Evolutionary conservation across 768 basidiomycete species (phyloP).

Genomic region (Phaeotremella skinneri): DNA sequence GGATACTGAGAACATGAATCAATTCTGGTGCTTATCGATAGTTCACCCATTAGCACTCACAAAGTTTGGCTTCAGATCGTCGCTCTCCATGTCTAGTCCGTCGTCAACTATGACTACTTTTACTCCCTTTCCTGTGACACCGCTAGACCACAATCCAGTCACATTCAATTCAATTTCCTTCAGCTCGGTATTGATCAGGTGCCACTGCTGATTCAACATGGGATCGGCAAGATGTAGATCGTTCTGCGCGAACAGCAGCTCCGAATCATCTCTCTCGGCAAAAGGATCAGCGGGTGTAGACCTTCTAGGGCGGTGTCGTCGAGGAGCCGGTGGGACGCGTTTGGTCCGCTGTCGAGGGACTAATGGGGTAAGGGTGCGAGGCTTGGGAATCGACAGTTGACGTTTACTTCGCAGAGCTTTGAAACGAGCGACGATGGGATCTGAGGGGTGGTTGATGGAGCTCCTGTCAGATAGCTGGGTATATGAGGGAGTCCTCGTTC

Average conservation of each 20-base stretch:
- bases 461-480: background rate
- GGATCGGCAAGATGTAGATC: conserved; percentile 73
- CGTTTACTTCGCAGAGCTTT: conserved; percentile 9
- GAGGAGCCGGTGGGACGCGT: conserved; percentile 35
- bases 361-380: conserved; percentile 41
- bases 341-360: conserved; percentile 47
- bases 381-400: background rate
- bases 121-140: conserved; percentile 80
- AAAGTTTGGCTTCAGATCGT: conserved; percentile 86
- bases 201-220: conserved; percentile 83
- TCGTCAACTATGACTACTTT: conserved; percentile 90
- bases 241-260: conserved; percentile 56
- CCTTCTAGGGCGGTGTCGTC: background rate
- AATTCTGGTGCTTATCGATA: background rate
- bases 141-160: conserved; percentile 86
- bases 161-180: conserved; percentile 80
- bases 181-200: conserved; percentile 80
- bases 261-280: conserved; percentile 23
- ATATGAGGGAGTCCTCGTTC: conserved; percentile 50
- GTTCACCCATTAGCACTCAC: conserved; percentile 58
- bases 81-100: conserved; percentile 83
- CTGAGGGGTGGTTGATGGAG: conserved; percentile 12
- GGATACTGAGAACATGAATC: conserved; percentile 60
- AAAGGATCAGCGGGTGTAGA: background rate
- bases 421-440: conserved; percentile 33